These are phyloP conservation scores for Rhynchospora breviuscula DNA, from an alignment of 176 grass and related monocot species.

Conservation along the genomic window DNA sequence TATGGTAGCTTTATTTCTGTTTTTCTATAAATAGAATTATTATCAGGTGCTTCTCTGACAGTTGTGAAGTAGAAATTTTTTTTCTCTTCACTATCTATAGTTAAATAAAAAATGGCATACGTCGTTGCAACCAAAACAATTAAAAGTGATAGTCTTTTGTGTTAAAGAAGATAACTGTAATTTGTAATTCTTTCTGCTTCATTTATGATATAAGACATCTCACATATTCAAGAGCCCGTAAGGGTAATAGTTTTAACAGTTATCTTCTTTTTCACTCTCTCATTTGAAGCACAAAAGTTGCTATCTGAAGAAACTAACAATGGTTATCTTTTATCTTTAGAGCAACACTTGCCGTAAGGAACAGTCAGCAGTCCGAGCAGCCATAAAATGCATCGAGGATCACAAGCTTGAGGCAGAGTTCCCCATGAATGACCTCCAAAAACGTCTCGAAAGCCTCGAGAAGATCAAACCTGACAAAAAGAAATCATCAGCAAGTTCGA, in stretches of 20 bases:
- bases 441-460: slow-evolving; percentile 80
- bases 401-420: slow-evolving; percentile 79
- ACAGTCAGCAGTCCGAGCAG: slow-evolving; percentile 61
- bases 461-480: slow-evolving; percentile 85
- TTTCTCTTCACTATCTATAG: not conserved
- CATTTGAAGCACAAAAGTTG: not conserved
- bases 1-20: not conserved
- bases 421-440: slow-evolving; percentile 55
- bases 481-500: slow-evolving; percentile 48
- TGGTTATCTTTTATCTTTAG: slow-evolving; percentile 37
- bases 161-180: not conserved
- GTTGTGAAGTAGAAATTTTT: not conserved
- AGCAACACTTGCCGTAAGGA: slow-evolving; percentile 68
- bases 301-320: not conserved
- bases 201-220: not conserved
- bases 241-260: not conserved
- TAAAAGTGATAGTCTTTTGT: not conserved
- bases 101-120: not conserved
- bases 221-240: not conserved
- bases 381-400: slow-evolving; percentile 93
- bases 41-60: slow-evolving; percentile 3
- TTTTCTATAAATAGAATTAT: not conserved
- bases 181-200: not conserved
- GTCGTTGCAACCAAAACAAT: not conserved
- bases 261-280: not conserved